Conservation (phyloP, 176 grass and related monocot species). For the Phoenix dactylifera region DNA sequence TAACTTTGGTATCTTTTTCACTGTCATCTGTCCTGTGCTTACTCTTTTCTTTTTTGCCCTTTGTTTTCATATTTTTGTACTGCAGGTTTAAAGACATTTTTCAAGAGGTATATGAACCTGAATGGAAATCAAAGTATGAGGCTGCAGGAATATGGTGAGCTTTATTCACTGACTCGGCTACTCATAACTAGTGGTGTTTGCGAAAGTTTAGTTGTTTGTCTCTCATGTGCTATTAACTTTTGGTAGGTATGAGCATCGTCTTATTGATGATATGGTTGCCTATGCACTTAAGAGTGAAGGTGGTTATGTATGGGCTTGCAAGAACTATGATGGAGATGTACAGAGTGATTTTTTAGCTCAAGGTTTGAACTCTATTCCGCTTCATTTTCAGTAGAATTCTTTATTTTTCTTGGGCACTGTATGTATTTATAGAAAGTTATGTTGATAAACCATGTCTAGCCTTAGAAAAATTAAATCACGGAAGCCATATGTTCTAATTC, state of each 20-base stretch:
- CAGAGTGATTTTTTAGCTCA: slow-evolving; percentile 98
- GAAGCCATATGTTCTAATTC: slow-evolving; percentile 9
- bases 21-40: too few species aligned
- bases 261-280: slow-evolving; percentile 99
- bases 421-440: too few species aligned
- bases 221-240: slow-evolving; percentile 14
- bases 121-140: slow-evolving; percentile 83
- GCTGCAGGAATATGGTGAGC: slow-evolving; percentile 79
- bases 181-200: neutral
- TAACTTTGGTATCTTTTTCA: too few species aligned
- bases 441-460: too few species aligned
- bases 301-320: slow-evolving; percentile 95
- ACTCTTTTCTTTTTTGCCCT: too few species aligned
- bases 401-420: too few species aligned
- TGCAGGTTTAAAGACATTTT: slow-evolving; percentile 96
- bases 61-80: slow-evolving; percentile 8
- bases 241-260: slow-evolving; percentile 86
- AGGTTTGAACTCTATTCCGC: slow-evolving; percentile 28
- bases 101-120: slow-evolving; percentile 91
- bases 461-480: too few species aligned
- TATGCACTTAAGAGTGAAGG: slow-evolving; percentile 96
- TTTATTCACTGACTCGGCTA: slow-evolving; percentile 1
- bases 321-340: slow-evolving; percentile 97
- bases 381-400: too few species aligned
- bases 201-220: neutral